Percentiles rank a stretch among this genome's conserved stretches.
These are phyloP conservation scores for Fonsecaea erecta DNA, from an alignment of 2,329 filamentous ascomycete genomes.

Conservation along the genomic window DNA sequence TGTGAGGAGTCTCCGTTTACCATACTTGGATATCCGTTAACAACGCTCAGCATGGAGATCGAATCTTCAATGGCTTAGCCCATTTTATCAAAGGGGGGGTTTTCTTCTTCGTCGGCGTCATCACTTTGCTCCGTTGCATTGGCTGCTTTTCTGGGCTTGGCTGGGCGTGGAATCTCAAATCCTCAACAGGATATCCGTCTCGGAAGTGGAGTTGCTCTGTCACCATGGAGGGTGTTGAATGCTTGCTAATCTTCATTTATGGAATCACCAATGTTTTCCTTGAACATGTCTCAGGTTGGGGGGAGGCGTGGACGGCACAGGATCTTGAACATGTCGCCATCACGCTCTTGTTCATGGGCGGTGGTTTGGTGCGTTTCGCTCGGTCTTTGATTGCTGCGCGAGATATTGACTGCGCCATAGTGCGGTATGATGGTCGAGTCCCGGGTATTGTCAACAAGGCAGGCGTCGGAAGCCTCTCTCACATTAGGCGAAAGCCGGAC, in stretches of 20 bases:
- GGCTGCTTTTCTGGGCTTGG: constrained; percentile 79
- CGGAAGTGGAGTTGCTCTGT: constrained; percentile 62
- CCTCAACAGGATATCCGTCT: constrained; percentile 53
- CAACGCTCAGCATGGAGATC: constrained; percentile 48
- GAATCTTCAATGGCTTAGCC: constrained; percentile 75
- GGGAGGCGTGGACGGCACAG: constrained; percentile 68
- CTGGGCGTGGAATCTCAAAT: constrained; percentile 83
- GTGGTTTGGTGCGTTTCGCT: constrained; percentile 64
- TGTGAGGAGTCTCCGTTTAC: constrained; percentile 20
- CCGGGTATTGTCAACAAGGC: constrained; percentile 59
- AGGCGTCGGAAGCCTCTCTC: constrained; percentile 63
- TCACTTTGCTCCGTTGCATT: constrained; percentile 79
- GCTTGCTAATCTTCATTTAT: constrained; percentile 78
- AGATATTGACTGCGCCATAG: constrained; percentile 46
- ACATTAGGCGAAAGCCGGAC: constrained; percentile 40
- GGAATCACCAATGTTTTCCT: constrained; percentile 81
- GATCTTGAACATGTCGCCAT: constrained; percentile 87
- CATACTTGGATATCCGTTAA: constrained; percentile 11
- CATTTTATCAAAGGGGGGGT: constrained; percentile 85
- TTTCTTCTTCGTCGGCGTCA: constrained; percentile 80
- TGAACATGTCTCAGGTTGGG: constrained; percentile 74
- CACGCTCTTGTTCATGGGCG: constrained; percentile 81
- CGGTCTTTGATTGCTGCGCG: not conserved
- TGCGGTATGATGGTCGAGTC: constrained; percentile 86
- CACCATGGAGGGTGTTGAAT: constrained; percentile 80